Evolutionary conservation across 192 early-diverging fungal species (phyloP), one percentile per base, ranked within the genome.

Genomic region (Diversispora eburnea): DNA sequence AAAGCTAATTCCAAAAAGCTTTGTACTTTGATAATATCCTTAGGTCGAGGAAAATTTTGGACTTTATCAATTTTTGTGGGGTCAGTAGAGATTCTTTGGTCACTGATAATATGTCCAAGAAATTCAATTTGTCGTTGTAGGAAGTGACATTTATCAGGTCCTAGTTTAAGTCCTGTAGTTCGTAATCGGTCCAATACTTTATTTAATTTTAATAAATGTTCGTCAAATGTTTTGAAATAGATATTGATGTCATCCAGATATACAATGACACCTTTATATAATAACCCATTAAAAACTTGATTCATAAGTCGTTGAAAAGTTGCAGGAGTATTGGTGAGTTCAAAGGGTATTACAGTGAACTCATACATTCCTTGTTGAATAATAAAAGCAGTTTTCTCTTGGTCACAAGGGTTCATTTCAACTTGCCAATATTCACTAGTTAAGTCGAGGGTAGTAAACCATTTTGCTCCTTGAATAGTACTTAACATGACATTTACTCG

Each of bases 291-390:
- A 33, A 79, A 64, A 3, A 76, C 5, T 0, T 22, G 41, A 7
- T 43, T 57, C 72, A 78, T 74, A 6, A 86, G 62, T 0, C 74
- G 15, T 72, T 78, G 80, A 52, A 81, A 81, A n/a, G 71, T 75
- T 0, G 76, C 59, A 0, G 66, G 71, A 2, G 67, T 71, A 67
- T 81, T 77, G 0, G 67, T 67, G 9, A 81, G 48, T 13, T 72
- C 75, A 64, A 81, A 78, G 19, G 80, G 75, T 25, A 78, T 42
- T 0, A 77, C 58, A 6, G 52, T 19, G 48, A 74, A 78, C 41
- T 75, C n/a, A n/a, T 62, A 78, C 0, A 67, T 47, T 7, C 75
- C 72, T 17, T 62, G 57, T 8, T 49, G 42, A 8, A 62, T 73
- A 17, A 43, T 68, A 48, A 84, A 80, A 9, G 80, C 68, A 7